phyloP scores from a whole-genome alignment of 768 basidiomycete species.

The Termitomyces sp. region DNA sequence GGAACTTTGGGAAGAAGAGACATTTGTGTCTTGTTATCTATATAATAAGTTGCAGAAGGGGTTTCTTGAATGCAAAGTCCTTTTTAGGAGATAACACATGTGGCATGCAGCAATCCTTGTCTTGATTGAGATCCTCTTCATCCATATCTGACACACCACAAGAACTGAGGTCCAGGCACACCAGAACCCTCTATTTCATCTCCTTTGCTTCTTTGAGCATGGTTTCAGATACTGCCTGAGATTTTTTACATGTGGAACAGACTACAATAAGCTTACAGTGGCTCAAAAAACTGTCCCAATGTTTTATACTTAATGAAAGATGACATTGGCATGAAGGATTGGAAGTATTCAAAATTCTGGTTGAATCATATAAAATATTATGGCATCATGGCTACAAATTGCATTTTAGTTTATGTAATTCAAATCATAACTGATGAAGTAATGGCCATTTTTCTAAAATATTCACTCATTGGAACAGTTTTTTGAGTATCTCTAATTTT shows the following conservation, averaged over 20 bases:
- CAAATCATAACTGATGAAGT: no score
- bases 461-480: no score
- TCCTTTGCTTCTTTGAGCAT: background rate
- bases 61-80: background rate
- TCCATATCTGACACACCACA: background rate
- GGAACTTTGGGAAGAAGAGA: background rate
- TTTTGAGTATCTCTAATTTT: no score
- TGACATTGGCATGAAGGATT: no score
- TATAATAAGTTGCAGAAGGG: background rate
- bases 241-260: background rate
- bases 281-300: no score
- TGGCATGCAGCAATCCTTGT: background rate
- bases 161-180: background rate
- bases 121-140: background rate
- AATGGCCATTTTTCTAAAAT: no score
- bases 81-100: background rate
- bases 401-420: no score
- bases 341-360: no score
- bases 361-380: no score
- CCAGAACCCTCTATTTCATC: background rate
- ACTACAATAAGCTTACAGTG: background rate
- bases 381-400: no score
- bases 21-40: background rate
- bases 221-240: background rate
- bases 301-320: no score